Base-by-base conservation (phyloP, 805 yeast genomes). In the Babjeviella inositovora region DNA sequence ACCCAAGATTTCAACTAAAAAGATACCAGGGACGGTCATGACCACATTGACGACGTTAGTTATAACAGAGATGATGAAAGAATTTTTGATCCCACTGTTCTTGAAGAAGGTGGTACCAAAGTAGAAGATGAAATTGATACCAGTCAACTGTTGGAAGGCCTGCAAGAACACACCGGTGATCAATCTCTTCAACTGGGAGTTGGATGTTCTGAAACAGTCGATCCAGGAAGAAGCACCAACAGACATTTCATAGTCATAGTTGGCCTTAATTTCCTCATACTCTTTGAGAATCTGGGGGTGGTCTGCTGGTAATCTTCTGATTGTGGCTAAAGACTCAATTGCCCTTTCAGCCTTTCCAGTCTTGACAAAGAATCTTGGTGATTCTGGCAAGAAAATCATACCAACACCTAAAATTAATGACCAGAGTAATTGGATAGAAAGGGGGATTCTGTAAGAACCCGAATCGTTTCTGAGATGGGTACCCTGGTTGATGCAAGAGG, bases 401-500 rank as follows among this genome's bases (percentile, higher is more conserved):
- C 90, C 92, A n/a, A 46, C 30, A 22, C 56, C 54, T 23, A 80
- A 55, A 15, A 73, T 41, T 2, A 62, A 28, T n/a, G 81, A 70
- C 73, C 84, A 80, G 5, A 68, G 33, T 35, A 75, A 62, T 48
- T 76, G 85, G 16, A 79, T 35, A 8, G 72, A 84, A 33, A 77
- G 61, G 6, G 93, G 93, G 18, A 80, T 61, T 32, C 82, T 57
- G 62, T 76, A 82, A 9, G 73, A 56, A 7, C 70, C 75, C 8
- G 67, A 48, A 29, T 57, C 58, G 15, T 47, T 39, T 30, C 67
- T 49, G 28, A 52, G 40, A 31, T 73, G 54, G 5, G 82, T 70
- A 17, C 72, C 84, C 37, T 73, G 76, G 36, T 74, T 69, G 21
- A 77, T 64, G 30, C 76, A 64, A 33, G 75, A 62, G 6, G 87